Evolutionary conservation across 306 rosid genomes (phyloP).

Genomic region (Cucurbita pepo): DNA sequence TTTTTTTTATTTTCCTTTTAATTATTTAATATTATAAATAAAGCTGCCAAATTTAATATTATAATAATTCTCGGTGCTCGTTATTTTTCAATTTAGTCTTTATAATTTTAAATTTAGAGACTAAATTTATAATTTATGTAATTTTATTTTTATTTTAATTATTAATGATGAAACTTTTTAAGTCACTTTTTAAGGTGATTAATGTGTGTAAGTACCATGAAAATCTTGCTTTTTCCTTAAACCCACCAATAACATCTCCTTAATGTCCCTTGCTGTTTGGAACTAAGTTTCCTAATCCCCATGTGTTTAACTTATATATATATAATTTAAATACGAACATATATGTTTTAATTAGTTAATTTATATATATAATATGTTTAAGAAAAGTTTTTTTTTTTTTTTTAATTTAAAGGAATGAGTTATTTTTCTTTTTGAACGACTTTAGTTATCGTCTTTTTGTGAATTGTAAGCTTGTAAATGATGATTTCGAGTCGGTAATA

Average conservation of each 20-base stretch:
- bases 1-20: not conserved
- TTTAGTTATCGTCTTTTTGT: not conserved
- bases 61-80: not conserved
- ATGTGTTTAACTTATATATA: not conserved
- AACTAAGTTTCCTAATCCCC: conserved; percentile 1
- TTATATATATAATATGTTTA: not conserved
- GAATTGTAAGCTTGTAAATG: not conserved
- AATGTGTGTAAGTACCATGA: conserved; percentile 8
- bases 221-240: conserved; percentile 13
- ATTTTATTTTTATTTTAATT: not conserved
- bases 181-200: conserved; percentile 3
- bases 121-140: too few relatives aligned
- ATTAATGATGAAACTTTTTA: conserved; percentile 6
- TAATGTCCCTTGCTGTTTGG: not conserved
- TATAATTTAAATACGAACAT: not conserved
- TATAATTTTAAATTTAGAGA: too few relatives aligned
- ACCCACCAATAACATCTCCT: not conserved
- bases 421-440: not conserved
- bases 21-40: not conserved
- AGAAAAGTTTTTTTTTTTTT: too few relatives aligned
- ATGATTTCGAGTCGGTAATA: not conserved
- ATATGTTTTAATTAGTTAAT: not conserved
- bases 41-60: not conserved
- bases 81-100: not conserved
- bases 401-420: not conserved